Evolutionary conservation across 2,329 filamentous ascomycete genomes (phyloP).

Genomic region (Colletotrichum tamarilloi): DNA sequence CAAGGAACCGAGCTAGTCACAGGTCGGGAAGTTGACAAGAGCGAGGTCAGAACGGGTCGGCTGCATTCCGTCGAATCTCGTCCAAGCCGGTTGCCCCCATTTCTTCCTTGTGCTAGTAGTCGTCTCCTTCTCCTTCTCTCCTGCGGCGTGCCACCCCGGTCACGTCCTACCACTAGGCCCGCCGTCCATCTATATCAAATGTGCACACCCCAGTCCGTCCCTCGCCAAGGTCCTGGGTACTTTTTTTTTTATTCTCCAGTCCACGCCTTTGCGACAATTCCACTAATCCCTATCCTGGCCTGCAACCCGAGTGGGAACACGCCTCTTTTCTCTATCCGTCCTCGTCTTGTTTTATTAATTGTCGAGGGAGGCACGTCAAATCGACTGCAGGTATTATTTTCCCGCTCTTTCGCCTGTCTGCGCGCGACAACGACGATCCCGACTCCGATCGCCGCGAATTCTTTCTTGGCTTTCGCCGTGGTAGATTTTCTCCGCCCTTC

Average conservation of each 20-base stretch:
- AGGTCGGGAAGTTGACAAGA: slow-evolving; percentile 24
- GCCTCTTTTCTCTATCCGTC: slow-evolving; percentile 10
- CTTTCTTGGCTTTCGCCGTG: slow-evolving; percentile 20
- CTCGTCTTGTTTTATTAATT: slow-evolving; percentile 11
- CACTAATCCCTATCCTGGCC: slow-evolving; percentile 21
- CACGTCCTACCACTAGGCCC: not conserved
- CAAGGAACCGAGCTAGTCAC: slow-evolving; percentile 9
- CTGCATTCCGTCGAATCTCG: slow-evolving; percentile 3
- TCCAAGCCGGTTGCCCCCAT: not conserved
- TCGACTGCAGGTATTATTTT: not conserved
- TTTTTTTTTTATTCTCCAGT: not conserved
- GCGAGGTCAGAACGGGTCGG: slow-evolving; percentile 22
- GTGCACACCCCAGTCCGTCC: slow-evolving; percentile 20
- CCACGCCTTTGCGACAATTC: not conserved
- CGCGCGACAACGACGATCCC: slow-evolving; percentile 4
- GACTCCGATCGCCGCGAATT: slow-evolving; percentile 17
- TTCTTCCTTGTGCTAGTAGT: not conserved
- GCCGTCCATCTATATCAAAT: slow-evolving; percentile 23
- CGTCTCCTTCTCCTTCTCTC: not conserved
- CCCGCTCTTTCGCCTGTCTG: not conserved
- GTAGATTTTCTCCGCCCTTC: not conserved
- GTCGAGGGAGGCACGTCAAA: slow-evolving; percentile 9
- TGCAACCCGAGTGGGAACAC: slow-evolving; percentile 27
- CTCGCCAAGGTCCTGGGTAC: slow-evolving; percentile 13
- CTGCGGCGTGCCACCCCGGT: not conserved